Evolutionary conservation across 2,329 filamentous ascomycete genomes (phyloP).

Genomic region (Cryphonectria naterciae): DNA sequence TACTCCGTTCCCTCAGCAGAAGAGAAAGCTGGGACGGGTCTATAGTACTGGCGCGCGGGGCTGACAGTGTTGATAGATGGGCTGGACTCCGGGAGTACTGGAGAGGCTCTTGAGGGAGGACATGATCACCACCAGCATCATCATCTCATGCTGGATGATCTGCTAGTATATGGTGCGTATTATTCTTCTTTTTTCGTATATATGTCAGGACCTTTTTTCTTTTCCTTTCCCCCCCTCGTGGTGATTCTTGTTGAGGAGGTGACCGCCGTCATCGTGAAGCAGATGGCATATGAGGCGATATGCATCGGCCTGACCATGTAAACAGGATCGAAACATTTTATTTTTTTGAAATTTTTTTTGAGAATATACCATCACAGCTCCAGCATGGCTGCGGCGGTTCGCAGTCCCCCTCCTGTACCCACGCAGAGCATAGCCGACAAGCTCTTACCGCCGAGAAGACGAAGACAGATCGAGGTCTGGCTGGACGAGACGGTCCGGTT

Average conservation of each 20-base stretch:
- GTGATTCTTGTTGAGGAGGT: not conserved
- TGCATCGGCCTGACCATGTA: not conserved
- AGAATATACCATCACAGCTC: not conserved
- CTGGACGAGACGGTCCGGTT: slow-evolving; percentile 9
- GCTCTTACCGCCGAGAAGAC: slow-evolving; percentile 18
- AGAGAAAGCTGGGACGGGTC: not conserved
- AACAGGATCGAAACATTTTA: not conserved
- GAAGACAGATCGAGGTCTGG: slow-evolving; percentile 26
- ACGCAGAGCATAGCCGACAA: slow-evolving; percentile 5
- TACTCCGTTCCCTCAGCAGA: not conserved
- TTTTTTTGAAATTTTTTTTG: not conserved
- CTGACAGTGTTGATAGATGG: not conserved
- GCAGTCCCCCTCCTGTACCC: not conserved
- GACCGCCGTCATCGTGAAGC: not conserved
- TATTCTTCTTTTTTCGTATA: no score
- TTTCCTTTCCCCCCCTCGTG: not conserved
- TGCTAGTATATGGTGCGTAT: not conserved
- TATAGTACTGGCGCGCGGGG: not conserved
- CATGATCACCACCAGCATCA: not conserved
- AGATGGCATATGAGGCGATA: not conserved
- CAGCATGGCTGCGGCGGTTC: not conserved
- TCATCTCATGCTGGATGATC: not conserved
- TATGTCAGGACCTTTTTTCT: not conserved
- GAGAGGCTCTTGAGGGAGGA: not conserved
- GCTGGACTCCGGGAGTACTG: not conserved